Conservation (phyloP, 2,329 filamentous ascomycete genomes). For the Orbilia ellipsospora region DNA sequence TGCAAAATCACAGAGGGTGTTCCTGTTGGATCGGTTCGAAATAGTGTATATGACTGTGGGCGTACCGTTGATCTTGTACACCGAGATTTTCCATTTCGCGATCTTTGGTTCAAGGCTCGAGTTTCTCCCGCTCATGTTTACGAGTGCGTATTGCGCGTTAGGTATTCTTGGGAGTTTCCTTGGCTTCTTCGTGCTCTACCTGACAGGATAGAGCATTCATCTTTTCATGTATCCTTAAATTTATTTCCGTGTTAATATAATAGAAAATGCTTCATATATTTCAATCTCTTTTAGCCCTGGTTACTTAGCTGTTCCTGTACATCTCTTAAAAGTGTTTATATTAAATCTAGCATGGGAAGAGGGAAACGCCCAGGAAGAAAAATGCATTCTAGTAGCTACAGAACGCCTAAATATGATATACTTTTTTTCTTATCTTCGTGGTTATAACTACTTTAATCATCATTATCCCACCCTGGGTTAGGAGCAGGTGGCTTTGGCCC, state of each 20-base stretch:
- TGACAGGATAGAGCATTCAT: conserved; percentile 63
- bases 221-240: background rate
- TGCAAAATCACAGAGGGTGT: conserved; percentile 74
- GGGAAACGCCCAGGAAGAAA: conserved; percentile 7
- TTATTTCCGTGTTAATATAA: conserved; percentile 9
- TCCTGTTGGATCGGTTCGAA: conserved; percentile 89
- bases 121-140: conserved; percentile 97
- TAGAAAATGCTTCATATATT: conserved; percentile 8
- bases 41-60: conserved; percentile 88
- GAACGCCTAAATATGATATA: conserved; percentile 45
- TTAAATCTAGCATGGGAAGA: background rate
- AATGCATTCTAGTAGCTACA: conserved; percentile 49
- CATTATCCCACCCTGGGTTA: conserved; percentile 82
- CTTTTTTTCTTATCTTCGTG: conserved; percentile 1
- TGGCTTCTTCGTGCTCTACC: conserved; percentile 92
- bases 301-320: background rate
- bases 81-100: conserved; percentile 83
- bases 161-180: conserved; percentile 97
- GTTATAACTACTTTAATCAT: conserved; percentile 60
- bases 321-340: conserved; percentile 4
- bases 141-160: conserved; percentile 89
- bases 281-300: background rate
- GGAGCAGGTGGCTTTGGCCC: conserved; percentile 93
- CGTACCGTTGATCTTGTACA: conserved; percentile 89
- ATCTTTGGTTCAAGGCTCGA: conserved; percentile 85